Evolutionary conservation across 192 early-diverging fungal species (phyloP).

Genomic region (Umbelopsis ramanniana): DNA sequence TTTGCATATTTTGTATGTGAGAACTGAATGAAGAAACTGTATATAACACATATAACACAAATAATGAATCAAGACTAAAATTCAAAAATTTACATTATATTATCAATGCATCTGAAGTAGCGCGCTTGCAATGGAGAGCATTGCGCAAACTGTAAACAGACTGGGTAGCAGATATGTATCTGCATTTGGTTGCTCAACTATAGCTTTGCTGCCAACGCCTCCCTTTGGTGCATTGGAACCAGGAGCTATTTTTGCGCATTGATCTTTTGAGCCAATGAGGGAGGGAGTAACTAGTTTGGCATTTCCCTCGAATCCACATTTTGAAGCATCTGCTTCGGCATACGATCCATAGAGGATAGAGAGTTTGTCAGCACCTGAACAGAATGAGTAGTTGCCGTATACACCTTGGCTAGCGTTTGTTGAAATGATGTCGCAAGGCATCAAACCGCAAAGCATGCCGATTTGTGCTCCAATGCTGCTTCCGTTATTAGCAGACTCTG

Average conservation of each 20-base stretch:
- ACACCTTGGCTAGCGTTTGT: conserved; percentile 40
- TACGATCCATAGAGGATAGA: conserved; percentile 48
- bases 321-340: background rate
- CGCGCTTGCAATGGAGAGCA: background rate
- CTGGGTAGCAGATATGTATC: background rate
- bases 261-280: conserved; percentile 1
- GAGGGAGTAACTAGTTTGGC: conserved; percentile 18
- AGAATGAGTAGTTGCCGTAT: conserved; percentile 55
- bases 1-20: no score
- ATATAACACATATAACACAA: conserved; percentile 7
- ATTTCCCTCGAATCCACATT: conserved; percentile 26
- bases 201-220: background rate
- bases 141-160: background rate
- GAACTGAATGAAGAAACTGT: background rate
- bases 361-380: conserved; percentile 43
- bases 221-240: conserved; percentile 1
- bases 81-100: background rate
- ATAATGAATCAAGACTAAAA: background rate
- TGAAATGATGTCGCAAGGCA: conserved; percentile 48
- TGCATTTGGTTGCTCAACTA: background rate
- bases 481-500: conserved; percentile 38
- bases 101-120: background rate
- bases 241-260: background rate
- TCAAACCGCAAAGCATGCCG: conserved; percentile 48
- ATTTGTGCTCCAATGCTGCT: conserved; percentile 39